Evolutionary conservation across 495 filamentous ascomycete species (phyloP).

Genomic region (Tuber magnatum): DNA sequence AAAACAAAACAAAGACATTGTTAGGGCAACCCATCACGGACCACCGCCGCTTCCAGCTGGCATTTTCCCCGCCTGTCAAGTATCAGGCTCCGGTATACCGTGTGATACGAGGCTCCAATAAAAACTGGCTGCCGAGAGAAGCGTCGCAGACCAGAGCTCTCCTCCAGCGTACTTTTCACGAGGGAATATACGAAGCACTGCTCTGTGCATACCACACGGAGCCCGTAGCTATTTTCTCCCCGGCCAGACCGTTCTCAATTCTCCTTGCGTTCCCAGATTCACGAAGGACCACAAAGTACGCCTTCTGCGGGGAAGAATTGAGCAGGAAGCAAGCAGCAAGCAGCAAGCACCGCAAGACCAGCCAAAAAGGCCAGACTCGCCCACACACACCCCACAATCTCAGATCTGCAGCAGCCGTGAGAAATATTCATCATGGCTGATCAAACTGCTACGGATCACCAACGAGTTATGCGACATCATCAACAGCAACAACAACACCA

Average conservation of each 20-base stretch:
- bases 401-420: slow-evolving; percentile 37
- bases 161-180: neutral
- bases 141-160: neutral
- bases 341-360: slow-evolving; percentile 1
- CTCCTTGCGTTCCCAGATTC: slow-evolving; percentile 37
- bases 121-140: neutral
- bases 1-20: neutral
- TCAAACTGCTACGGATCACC: slow-evolving; percentile 21
- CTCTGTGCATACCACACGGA: neutral
- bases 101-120: slow-evolving; percentile 1
- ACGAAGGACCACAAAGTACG: slow-evolving; percentile 38
- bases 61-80: neutral
- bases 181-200: neutral
- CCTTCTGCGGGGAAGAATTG: slow-evolving; percentile 20
- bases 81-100: slow-evolving; percentile 3
- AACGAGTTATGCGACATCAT: slow-evolving; percentile 13
- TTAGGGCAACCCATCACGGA: neutral
- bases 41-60: neutral
- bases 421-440: slow-evolving; percentile 38
- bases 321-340: slow-evolving; percentile 3
- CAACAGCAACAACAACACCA: slow-evolving; percentile 32
- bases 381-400: slow-evolving; percentile 14
- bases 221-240: slow-evolving; percentile 6
- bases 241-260: slow-evolving; percentile 35
- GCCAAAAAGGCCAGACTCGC: neutral